These are phyloP conservation scores for Kockovaella imperatae DNA, from an alignment of 768 basidiomycete genomes.

Conservation along the genomic window DNA sequence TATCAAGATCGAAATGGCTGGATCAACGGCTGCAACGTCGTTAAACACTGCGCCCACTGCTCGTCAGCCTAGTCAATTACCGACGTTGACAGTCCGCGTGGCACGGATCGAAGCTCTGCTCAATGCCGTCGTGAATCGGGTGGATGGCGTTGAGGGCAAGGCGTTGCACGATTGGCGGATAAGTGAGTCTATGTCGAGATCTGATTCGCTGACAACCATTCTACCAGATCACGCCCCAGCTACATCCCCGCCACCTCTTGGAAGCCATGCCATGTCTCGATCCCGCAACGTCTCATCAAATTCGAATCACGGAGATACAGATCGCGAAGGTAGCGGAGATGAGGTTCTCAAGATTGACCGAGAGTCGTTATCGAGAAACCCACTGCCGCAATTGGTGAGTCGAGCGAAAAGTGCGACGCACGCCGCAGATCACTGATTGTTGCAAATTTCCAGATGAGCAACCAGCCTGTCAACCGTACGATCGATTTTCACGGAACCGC, in stretches of 20 bases:
- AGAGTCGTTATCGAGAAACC: slow-evolving; percentile 24
- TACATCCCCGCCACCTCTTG: slow-evolving; percentile 17
- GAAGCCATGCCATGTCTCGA: not conserved
- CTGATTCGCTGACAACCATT: not conserved
- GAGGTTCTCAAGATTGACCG: slow-evolving; percentile 18
- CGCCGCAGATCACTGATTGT: no score
- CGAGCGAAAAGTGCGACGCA: no score
- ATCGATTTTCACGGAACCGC: slow-evolving; percentile 47
- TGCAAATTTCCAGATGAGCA: slow-evolving; percentile 4
- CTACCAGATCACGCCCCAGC: slow-evolving; percentile 29
- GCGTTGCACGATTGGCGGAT: slow-evolving; percentile 33
- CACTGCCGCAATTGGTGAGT: slow-evolving; percentile 32
- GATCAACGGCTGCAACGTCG: slow-evolving; percentile 1
- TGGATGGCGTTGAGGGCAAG: slow-evolving; percentile 29
- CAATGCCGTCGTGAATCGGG: slow-evolving; percentile 32
- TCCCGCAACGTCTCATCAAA: not conserved
- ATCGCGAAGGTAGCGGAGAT: slow-evolving; percentile 4
- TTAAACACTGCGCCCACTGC: not conserved
- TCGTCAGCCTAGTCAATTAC: slow-evolving; percentile 17
- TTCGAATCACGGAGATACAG: not conserved
- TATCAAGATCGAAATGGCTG: not conserved
- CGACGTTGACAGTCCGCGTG: slow-evolving; percentile 30
- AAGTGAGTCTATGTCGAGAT: slow-evolving; percentile 15
- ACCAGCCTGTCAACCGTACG: no score
- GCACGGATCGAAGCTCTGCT: slow-evolving; percentile 27